Evolutionary conservation across 148 eudicot genomes (phyloP).

Genomic region (Oxyria digyna): DNA sequence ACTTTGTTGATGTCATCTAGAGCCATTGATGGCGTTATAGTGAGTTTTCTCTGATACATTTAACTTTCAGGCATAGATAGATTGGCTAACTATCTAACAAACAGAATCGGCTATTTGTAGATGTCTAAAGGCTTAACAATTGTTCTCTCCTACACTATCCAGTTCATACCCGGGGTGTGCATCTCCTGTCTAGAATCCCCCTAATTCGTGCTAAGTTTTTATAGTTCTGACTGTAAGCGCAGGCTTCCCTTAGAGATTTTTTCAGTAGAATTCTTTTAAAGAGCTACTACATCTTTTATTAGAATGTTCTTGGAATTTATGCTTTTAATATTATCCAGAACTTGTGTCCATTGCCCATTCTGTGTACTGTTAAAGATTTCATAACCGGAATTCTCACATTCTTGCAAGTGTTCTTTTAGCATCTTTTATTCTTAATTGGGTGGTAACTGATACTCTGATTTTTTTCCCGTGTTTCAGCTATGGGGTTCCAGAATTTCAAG

Average conservation of each 20-base stretch:
- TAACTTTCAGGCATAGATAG: background rate
- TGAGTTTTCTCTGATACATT: background rate
- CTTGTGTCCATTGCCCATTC: background rate
- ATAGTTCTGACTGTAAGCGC: background rate
- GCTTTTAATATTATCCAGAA: background rate
- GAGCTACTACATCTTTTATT: background rate
- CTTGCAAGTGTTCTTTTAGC: background rate
- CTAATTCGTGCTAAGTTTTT: background rate
- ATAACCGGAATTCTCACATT: background rate
- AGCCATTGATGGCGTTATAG: background rate
- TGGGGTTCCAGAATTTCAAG: slow-evolving; percentile 74
- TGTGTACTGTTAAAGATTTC: background rate
- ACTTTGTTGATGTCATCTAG: background rate
- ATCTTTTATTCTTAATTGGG: background rate
- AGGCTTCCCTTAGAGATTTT: background rate
- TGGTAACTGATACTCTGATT: background rate
- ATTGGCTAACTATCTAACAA: background rate
- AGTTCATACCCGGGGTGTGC: background rate
- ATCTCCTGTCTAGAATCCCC: background rate
- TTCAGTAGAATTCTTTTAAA: background rate
- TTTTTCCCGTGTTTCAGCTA: slow-evolving; percentile 30
- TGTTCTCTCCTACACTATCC: background rate
- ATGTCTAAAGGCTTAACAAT: background rate
- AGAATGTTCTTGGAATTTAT: background rate
- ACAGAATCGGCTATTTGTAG: background rate